These are phyloP conservation scores for Physaria fendleri DNA, from an alignment of 345 rosid genomes.

Conservation along the genomic window DNA sequence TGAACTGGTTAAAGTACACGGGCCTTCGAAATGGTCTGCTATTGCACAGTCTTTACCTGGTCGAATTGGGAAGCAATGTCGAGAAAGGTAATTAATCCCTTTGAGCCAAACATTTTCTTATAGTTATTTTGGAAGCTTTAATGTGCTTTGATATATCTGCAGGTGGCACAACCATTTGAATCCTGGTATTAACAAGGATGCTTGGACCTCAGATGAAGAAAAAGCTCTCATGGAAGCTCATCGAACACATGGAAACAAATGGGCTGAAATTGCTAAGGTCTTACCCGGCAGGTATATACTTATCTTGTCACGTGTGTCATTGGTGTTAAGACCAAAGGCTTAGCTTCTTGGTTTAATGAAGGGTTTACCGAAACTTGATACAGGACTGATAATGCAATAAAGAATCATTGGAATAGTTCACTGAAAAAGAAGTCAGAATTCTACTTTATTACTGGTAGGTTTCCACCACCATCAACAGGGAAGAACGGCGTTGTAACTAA, in stretches of 20 bases:
- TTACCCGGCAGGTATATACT: slow-evolving; percentile 85
- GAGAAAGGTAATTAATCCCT: slow-evolving; percentile 63
- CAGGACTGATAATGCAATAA: slow-evolving; percentile 95
- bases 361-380: slow-evolving; percentile 7
- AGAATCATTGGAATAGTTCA: slow-evolving; percentile 99
- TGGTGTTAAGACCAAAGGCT: neutral
- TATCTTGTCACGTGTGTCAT: neutral
- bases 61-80: slow-evolving; percentile 97
- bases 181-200: slow-evolving; percentile 89
- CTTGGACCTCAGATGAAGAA: slow-evolving; percentile 93
- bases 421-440: slow-evolving; percentile 85
- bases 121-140: slow-evolving; percentile 8
- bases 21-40: slow-evolving; percentile 92
- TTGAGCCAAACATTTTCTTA: neutral
- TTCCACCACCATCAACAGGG: slow-evolving; percentile 66
- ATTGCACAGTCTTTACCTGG: slow-evolving; percentile 89
- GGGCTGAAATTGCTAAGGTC: slow-evolving; percentile 98
- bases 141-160: slow-evolving; percentile 21
- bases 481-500: slow-evolving; percentile 38
- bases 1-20: slow-evolving; percentile 64
- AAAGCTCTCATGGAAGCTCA: slow-evolving; percentile 76
- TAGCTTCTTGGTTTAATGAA: neutral
- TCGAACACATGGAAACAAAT: slow-evolving; percentile 66
- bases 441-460: slow-evolving; percentile 61
- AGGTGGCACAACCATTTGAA: slow-evolving; percentile 99